Evolutionary conservation across 371 early-diverging fungal species (phyloP).

Genomic region (Zancudomyces culisetae): DNA sequence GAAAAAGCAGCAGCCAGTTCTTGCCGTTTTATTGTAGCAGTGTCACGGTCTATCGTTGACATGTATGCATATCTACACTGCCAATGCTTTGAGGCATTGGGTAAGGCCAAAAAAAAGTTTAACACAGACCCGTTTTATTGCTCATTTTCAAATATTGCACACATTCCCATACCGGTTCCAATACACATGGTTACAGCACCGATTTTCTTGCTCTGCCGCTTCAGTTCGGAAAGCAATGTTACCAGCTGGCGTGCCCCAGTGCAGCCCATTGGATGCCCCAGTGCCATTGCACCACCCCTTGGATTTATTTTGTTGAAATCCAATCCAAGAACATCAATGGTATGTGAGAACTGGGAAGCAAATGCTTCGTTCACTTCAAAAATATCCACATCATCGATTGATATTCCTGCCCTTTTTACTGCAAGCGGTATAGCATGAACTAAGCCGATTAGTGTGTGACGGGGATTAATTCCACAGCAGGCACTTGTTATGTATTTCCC

Average conservation of each 20-base stretch:
- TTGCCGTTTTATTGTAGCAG: no score
- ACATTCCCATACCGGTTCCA: slow-evolving; percentile 95
- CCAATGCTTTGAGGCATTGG: no score
- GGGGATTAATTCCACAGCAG: slow-evolving; percentile 86
- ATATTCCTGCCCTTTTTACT: slow-evolving; percentile 60
- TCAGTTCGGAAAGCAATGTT: slow-evolving; percentile 82
- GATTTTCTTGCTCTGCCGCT: slow-evolving; percentile 61
- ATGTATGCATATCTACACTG: no score
- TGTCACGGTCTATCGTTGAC: no score
- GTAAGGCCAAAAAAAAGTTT: no score
- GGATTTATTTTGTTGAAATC: slow-evolving; percentile 85
- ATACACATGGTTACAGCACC: slow-evolving; percentile 92
- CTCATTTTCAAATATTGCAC: slow-evolving; percentile 78
- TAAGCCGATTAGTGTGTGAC: slow-evolving; percentile 90
- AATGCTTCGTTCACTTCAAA: slow-evolving; percentile 95
- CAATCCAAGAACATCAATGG: slow-evolving; percentile 67
- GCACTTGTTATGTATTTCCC: slow-evolving; percentile 81
- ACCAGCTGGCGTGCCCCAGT: slow-evolving; percentile 95
- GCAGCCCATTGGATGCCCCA: slow-evolving; percentile 81
- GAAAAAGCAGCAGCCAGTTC: no score
- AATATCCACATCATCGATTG: slow-evolving; percentile 57
- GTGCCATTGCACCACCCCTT: slow-evolving; percentile 95
- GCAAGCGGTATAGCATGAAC: slow-evolving; percentile 86
- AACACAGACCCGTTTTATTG: no score
- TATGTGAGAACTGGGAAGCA: slow-evolving; percentile 91